phyloP scores from a whole-genome alignment of 495 filamentous ascomycete species.

The Cairneyella variabilis region DNA sequence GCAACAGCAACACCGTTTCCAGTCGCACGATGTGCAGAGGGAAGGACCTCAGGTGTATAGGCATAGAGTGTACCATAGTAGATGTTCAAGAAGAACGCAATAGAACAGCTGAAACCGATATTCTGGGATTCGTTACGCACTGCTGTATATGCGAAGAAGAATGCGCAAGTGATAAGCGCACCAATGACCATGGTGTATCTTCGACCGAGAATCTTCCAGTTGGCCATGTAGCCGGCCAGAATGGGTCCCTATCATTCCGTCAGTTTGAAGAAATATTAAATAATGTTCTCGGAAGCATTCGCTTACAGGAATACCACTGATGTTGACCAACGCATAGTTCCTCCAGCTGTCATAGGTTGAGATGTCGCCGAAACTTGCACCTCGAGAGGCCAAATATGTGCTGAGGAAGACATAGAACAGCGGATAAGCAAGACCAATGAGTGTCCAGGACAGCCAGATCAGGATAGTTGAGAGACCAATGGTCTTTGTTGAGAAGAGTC shows the following conservation, averaged over 20 bases:
- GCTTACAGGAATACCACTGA: conserved; percentile 51
- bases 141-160: conserved; percentile 68
- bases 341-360: conserved; percentile 59
- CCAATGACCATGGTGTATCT: conserved; percentile 65
- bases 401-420: conserved; percentile 68
- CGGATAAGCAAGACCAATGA: conserved; percentile 66
- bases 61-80: conserved; percentile 74
- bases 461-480: conserved; percentile 58
- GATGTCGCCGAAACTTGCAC: conserved; percentile 40
- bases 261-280: neutral
- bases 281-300: neutral
- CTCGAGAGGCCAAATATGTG: conserved; percentile 42
- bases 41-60: conserved; percentile 56
- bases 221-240: conserved; percentile 61
- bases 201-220: conserved; percentile 51
- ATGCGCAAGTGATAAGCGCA: conserved; percentile 56
- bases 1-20: conserved; percentile 68
- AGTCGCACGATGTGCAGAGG: conserved; percentile 65
- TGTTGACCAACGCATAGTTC: conserved; percentile 67
- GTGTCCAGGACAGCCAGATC: conserved; percentile 67
- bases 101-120: conserved; percentile 60
- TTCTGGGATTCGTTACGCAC: conserved; percentile 57
- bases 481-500: conserved; percentile 57
- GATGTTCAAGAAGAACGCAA: conserved; percentile 64
- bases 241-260: conserved; percentile 45